Conservation (phyloP, 1,284 basidiomycete species). For the Thecaphora thlaspeos region DNA sequence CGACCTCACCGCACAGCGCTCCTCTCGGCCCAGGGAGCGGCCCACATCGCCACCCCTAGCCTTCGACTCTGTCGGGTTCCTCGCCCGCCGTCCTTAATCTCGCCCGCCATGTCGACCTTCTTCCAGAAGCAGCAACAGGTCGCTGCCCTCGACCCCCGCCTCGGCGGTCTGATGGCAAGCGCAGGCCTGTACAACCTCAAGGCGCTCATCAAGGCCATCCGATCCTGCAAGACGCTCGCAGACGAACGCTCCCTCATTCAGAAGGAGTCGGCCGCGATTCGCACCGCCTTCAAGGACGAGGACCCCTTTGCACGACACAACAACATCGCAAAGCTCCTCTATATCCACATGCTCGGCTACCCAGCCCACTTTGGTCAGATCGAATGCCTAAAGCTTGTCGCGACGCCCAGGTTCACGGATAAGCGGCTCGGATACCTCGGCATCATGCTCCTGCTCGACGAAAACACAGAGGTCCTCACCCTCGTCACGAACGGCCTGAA, state of each 20-base stretch:
- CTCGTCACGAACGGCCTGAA: conserved; percentile 97
- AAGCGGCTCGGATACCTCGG: conserved; percentile 96
- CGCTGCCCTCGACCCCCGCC: conserved; percentile 56
- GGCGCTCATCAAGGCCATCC: conserved; percentile 59
- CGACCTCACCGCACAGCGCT: no score
- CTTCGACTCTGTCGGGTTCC: no score
- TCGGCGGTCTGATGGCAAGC: conserved; percentile 55
- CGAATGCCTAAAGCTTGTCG: conserved; percentile 97
- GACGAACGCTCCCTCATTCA: conserved; percentile 97
- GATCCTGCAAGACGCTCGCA: conserved; percentile 78
- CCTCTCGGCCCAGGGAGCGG: no score
- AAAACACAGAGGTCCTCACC: conserved; percentile 96
- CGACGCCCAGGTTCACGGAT: conserved; percentile 94
- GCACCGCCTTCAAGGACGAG: conserved; percentile 96
- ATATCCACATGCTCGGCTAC: conserved; percentile 99
- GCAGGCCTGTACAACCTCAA: conserved; percentile 58
- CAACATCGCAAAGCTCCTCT: conserved; percentile 96
- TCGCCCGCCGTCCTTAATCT: no score
- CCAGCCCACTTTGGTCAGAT: conserved; percentile 99
- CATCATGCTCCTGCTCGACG: conserved; percentile 95
- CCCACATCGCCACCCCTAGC: no score
- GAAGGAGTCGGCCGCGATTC: conserved; percentile 95
- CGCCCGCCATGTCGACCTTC: conserved; percentile 54
- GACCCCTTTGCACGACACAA: conserved; percentile 77
- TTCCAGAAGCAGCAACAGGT: conserved; percentile 58